Evolutionary conservation across 2,329 filamentous ascomycete species (phyloP).

Genomic region (Neospermospora avenae): DNA sequence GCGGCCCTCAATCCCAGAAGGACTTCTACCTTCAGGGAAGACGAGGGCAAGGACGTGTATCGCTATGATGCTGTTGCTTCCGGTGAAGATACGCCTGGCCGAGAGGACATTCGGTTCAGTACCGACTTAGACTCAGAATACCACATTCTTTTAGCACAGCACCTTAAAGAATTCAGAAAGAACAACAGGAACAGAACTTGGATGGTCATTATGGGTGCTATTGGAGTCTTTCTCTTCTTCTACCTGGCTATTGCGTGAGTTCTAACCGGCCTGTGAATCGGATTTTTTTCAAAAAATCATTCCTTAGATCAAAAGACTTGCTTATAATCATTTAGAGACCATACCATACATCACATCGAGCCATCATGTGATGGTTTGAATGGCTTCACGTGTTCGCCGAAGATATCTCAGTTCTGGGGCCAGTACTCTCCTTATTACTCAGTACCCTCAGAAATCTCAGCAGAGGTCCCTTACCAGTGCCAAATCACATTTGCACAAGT

Average conservation of each 20-base stretch:
- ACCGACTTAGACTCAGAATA: constrained; percentile 7
- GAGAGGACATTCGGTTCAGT: constrained; percentile 7
- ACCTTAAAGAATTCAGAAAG: constrained; percentile 17
- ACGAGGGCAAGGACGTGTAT: constrained; percentile 7
- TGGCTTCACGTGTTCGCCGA: constrained; percentile 34
- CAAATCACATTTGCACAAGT: constrained; percentile 75
- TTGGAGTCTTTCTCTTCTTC: constrained; percentile 23
- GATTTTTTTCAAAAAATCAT: not conserved
- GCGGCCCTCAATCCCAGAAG: constrained; percentile 8
- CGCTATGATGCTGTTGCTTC: constrained; percentile 26
- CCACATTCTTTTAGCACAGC: constrained; percentile 17
- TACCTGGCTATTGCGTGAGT: constrained; percentile 28
- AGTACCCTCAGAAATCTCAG: constrained; percentile 63
- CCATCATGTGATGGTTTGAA: constrained; percentile 31
- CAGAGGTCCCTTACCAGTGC: constrained; percentile 62
- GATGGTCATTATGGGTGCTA: constrained; percentile 16
- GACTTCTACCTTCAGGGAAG: constrained; percentile 1
- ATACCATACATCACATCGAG: constrained; percentile 8
- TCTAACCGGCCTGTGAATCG: not conserved
- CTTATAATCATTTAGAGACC: constrained; percentile 19
- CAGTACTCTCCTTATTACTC: constrained; percentile 86
- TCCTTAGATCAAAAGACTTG: not conserved
- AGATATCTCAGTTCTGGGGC: constrained; percentile 58
- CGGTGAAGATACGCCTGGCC: not conserved
- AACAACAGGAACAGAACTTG: constrained; percentile 20